Evolutionary conservation across 2,329 filamentous ascomycete species (phyloP).

Genomic region (Fonsecaea erecta): DNA sequence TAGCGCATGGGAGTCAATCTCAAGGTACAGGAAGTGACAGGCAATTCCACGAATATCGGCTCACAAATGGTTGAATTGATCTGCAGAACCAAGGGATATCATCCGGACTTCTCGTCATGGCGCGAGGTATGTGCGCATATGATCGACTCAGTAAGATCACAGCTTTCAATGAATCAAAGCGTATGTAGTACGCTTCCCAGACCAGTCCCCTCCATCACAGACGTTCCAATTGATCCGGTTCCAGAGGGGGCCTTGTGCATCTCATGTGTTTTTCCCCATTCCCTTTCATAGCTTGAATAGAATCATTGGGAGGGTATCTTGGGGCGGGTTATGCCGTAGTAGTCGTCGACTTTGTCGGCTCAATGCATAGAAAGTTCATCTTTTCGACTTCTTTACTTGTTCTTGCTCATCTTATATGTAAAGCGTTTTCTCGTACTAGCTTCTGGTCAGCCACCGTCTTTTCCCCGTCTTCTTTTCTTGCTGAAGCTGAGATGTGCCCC

Average conservation of each 20-base stretch:
- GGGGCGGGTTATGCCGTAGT: neutral
- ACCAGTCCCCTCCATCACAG: neutral
- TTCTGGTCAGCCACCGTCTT: neutral
- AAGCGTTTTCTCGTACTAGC: conserved; percentile 69
- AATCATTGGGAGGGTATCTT: neutral
- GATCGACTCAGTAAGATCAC: neutral
- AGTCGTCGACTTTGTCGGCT: neutral
- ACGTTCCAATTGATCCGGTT: neutral
- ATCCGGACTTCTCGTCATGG: neutral
- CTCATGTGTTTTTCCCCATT: neutral
- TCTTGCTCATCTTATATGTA: conserved; percentile 72
- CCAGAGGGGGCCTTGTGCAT: neutral
- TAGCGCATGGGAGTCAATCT: conserved; percentile 17
- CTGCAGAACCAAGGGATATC: neutral
- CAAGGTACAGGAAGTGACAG: neutral
- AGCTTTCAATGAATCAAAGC: neutral
- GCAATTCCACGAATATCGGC: neutral
- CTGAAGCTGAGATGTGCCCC: neutral
- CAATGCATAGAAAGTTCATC: neutral
- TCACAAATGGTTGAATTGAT: neutral
- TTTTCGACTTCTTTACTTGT: conserved; percentile 57
- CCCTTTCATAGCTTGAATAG: neutral
- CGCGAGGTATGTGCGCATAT: neutral
- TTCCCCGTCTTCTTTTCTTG: neutral
- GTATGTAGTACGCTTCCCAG: neutral